Base-by-base conservation (phyloP, 192 early-diverging fungal genomes). In the Backusella macrospora region DNA sequence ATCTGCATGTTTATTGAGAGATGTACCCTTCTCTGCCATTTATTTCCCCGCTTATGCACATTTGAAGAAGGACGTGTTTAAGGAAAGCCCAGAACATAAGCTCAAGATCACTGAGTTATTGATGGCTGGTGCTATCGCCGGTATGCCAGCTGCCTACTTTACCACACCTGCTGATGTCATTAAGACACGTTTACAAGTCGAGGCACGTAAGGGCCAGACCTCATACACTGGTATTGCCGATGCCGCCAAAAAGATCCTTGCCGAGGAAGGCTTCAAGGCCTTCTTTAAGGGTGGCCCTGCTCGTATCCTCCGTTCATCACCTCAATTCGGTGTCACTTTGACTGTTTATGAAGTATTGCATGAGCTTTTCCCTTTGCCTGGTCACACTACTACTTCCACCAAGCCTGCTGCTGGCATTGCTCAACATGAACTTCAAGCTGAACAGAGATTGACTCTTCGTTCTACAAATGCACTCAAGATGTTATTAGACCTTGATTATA, bases 281-380 rank as follows among this genome's bases (percentile, higher is more conserved):
- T 96, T 99, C 83, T 99, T 97, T 85, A 99, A 97, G 84, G 97
- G 97, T 69, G 97, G 97, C 1, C 86, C 94, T n/a, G 95, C 96
- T 1, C 87, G 97, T 70, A 90, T 99, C 15, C 77, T 97, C 63
- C 87, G 97, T 29, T 94, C 92, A 0, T 96, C 95, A 39, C 97
- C 97, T 18, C 97, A 99, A 82, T 97, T 97, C 80, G 97, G 96
- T 79, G 92, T 93, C n/a, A 99, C 97, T 0, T 84, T 99, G 42
- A 96, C 94, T 80, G 89, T 89, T 47, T 99, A 96, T 78, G 97
- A 99, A 84, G 77, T 96, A 6, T 84, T 98, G 39, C 94, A 98
- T 78, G 85, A 87, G 45, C 63, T 83, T 42, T 72, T 94, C 49
- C 87, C 87, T 66, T 78, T 86, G 38, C 82, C 82, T 67, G 82